A percentile compares a stretch with the other conserved stretches of the same genome.
These are phyloP conservation scores for Bassia scoparia DNA, from an alignment of 148 eudicot species.

Conservation along the genomic window DNA sequence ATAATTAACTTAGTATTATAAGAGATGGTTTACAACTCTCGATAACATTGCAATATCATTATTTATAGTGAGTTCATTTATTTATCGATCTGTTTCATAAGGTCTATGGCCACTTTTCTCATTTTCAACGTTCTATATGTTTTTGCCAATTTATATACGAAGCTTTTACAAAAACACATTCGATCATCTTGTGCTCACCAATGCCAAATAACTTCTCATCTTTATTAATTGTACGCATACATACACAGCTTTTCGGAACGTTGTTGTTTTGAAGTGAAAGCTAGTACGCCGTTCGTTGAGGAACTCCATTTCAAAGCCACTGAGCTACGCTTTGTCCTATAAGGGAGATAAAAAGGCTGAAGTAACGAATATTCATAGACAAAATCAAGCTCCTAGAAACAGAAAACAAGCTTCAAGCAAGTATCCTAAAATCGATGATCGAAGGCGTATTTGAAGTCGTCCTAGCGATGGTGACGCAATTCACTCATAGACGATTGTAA, in stretches of 20 bases:
- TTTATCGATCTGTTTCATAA: too few relatives aligned
- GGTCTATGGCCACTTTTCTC: too few relatives aligned
- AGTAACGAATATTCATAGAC: constrained; percentile 28
- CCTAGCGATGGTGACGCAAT: constrained; percentile 10
- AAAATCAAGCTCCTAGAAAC: constrained; percentile 24
- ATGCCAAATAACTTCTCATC: too few relatives aligned
- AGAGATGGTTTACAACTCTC: too few relatives aligned
- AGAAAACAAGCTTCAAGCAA: constrained; percentile 25
- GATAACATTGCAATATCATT: too few relatives aligned
- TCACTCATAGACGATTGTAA: neutral
- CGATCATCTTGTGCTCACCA: too few relatives aligned
- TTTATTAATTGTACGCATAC: too few relatives aligned
- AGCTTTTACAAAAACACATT: too few relatives aligned
- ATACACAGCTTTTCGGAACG: constrained; percentile 39
- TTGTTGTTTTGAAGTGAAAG: constrained; percentile 24
- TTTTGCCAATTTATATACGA: too few relatives aligned
- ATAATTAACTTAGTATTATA: too few relatives aligned
- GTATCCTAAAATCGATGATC: constrained; percentile 29
- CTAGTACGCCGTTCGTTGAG: constrained; percentile 13
- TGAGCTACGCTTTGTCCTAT: constrained; percentile 34
- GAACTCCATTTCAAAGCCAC: constrained; percentile 34
- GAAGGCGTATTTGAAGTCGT: constrained; percentile 17
- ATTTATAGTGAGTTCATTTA: too few relatives aligned
- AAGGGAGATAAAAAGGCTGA: constrained; percentile 30
- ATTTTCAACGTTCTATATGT: too few relatives aligned